These are phyloP conservation scores for Hura crepitans DNA, from an alignment of 441 rosid species.

Conservation along the genomic window DNA sequence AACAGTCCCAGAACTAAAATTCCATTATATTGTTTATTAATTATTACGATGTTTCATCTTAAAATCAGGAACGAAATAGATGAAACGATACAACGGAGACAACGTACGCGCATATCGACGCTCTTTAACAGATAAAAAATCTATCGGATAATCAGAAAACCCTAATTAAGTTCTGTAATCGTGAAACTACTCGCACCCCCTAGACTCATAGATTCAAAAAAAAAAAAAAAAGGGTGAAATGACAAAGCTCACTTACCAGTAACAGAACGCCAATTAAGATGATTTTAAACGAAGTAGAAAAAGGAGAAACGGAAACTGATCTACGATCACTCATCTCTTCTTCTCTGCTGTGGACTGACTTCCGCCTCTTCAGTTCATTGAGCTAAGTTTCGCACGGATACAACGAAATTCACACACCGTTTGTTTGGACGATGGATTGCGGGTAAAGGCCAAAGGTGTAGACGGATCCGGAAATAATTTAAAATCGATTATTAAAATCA, in stretches of 20 bases:
- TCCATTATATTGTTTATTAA: background rate
- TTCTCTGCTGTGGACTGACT: background rate
- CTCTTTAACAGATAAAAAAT: background rate
- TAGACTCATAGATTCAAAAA: background rate
- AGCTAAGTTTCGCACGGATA: too few species aligned
- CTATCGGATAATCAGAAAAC: background rate
- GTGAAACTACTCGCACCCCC: background rate
- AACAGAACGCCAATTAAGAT: constrained; percentile 1
- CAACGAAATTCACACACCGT: too few species aligned
- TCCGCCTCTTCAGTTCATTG: too few species aligned
- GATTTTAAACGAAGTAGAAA: background rate
- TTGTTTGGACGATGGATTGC: too few species aligned
- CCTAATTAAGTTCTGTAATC: background rate
- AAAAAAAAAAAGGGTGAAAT: background rate
- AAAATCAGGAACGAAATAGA: background rate
- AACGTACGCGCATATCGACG: background rate
- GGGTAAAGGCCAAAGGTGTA: too few species aligned
- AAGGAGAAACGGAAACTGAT: background rate
- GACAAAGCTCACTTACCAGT: constrained; percentile 5
- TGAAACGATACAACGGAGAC: background rate
- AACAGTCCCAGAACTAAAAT: background rate
- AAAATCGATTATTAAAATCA: too few species aligned
- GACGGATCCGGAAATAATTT: too few species aligned
- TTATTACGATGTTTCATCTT: background rate
- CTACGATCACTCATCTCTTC: constrained; percentile 6